Percentiles rank a stretch among this genome's conserved stretches.
phyloP scores from a whole-genome alignment of 345 rosid species.

The Eucalyptus regnans region DNA sequence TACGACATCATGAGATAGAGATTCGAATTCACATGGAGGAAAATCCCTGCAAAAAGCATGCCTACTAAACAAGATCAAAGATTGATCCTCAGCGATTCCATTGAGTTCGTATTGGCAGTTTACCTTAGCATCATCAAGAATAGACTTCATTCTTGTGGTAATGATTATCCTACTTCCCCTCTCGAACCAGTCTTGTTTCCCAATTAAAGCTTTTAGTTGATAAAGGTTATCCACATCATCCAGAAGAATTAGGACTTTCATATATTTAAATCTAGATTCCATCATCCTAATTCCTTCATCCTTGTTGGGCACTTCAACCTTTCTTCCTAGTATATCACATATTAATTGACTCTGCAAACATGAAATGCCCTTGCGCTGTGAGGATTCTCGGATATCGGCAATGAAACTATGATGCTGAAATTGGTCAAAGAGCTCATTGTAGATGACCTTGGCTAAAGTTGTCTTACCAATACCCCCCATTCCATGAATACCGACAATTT shows the following conservation, averaged over 20 bases:
- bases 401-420: neutral
- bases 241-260: neutral
- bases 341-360: neutral
- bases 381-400: neutral
- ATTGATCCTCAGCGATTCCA: rapidly evolving
- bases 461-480: neutral
- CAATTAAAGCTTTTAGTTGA: neutral
- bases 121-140: neutral
- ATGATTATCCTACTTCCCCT: neutral
- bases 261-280: neutral
- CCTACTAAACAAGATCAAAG: neutral
- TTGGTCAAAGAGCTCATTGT: neutral
- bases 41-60: neutral
- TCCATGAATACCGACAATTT: neutral
- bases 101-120: neutral
- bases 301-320: rapidly evolving
- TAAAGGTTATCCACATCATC: neutral
- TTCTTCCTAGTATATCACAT: rapidly evolving
- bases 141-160: neutral
- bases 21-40: rapidly evolving
- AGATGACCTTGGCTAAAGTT: neutral
- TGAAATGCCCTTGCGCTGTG: neutral
- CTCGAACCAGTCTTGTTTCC: neutral
- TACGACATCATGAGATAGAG: neutral
- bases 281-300: neutral